These are phyloP conservation scores for Ophiostoma himal-ulmi DNA, from an alignment of 2,329 filamentous ascomycete genomes.

Conservation along the genomic window DNA sequence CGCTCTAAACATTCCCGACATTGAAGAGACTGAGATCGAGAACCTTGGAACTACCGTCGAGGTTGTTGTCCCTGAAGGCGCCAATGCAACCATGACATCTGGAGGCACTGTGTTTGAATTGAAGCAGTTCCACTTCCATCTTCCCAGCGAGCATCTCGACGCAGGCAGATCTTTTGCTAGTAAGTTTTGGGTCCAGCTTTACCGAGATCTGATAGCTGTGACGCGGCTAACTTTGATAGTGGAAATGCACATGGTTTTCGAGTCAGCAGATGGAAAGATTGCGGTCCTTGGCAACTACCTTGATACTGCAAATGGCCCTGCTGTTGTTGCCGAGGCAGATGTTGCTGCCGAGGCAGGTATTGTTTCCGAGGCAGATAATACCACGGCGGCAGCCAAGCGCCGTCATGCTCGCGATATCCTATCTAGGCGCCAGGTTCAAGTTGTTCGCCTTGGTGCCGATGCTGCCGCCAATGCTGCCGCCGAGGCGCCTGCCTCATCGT, in stretches of 20 bases:
- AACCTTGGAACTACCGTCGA: slow-evolving; percentile 55
- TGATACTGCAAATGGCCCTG: slow-evolving; percentile 34
- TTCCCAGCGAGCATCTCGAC: slow-evolving; percentile 45
- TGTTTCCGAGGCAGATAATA: not conserved
- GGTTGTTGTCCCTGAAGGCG: slow-evolving; percentile 36
- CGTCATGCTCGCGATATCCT: slow-evolving; percentile 21
- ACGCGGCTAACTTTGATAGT: slow-evolving; percentile 37
- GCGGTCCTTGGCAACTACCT: slow-evolving; percentile 43
- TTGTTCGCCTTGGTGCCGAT: not conserved
- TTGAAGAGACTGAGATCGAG: slow-evolving; percentile 44
- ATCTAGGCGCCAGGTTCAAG: slow-evolving; percentile 14
- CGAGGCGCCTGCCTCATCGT: not conserved
- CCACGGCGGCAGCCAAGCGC: slow-evolving; percentile 14
- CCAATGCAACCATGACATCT: slow-evolving; percentile 35
- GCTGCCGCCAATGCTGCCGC: not conserved
- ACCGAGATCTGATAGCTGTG: not conserved
- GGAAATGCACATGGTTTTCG: slow-evolving; percentile 57
- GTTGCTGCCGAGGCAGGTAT: not conserved
- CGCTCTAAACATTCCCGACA: slow-evolving; percentile 39
- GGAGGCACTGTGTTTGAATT: slow-evolving; percentile 36
- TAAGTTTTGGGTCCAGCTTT: not conserved
- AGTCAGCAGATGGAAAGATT: slow-evolving; percentile 38
- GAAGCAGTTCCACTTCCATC: slow-evolving; percentile 47
- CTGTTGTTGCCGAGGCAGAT: slow-evolving; percentile 18
- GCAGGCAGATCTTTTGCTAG: slow-evolving; percentile 34